Evolutionary conservation across 140 eudicot genomes (phyloP), one percentile per base, ranked within the genome.

Genomic region (Flaveria floridana): DNA sequence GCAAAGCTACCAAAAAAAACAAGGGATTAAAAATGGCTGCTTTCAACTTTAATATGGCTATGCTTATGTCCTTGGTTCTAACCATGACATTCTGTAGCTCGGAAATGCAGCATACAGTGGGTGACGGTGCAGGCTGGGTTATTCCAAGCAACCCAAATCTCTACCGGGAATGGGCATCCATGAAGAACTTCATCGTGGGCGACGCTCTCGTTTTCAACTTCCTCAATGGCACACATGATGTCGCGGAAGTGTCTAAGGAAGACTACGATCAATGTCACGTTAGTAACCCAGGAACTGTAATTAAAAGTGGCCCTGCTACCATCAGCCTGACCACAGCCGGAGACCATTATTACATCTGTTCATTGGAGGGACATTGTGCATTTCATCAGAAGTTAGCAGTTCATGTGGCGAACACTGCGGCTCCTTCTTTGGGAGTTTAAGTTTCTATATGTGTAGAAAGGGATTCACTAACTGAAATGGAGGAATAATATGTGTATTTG

Each of bases 321-420:
- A 4, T 73, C 18, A 15, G 18, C 47, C 61, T 59, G 78, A 59
- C 25, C 1, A 4, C 6, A 0, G 1, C 16, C n/a, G 70, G 78
- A 57, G 34, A 44, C 26, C 30, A 73, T 20, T 59, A 25, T 12
- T 73, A 21, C 69, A 73, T 73, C 0, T 73, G 70, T 42, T 58
- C 78, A 0, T 23, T 42, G 34, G 26, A 34, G 53, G 66, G 66
- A 10, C 65, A 71, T 71, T 55, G 76, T 4, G 2, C n/a, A 2
- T 16, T 11, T 2, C 1, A n/a, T 71, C 67, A 55, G 9, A 71
- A 55, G 20, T 19, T 71, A 71, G 34, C 50, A 5, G 18, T 71
- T 53, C 18, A 53, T 18, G 37, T 71, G 37, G 13, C 2, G 26
- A 6, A 19, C n/a, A 14, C 19, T 6, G 1, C 6, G 4, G 18